Evolutionary conservation across 169 alveolate genomes (phyloP).

Genomic region (Eimeria zaria): DNA sequence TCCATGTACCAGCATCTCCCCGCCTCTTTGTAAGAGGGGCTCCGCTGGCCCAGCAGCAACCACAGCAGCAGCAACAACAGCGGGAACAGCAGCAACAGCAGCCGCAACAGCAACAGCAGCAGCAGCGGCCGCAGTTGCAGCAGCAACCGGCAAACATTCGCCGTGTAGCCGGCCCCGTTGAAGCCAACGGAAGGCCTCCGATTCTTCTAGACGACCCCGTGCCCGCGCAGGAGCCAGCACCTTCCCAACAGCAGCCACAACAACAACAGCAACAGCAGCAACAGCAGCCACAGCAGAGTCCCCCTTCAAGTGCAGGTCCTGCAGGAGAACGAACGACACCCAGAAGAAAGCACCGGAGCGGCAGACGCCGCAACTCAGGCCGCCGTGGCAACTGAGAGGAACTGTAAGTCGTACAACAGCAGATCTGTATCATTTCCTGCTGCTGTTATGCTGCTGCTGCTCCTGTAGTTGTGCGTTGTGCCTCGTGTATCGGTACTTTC

Average conservation of each 20-base stretch:
- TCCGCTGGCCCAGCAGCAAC: constrained; percentile 34
- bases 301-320: background rate
- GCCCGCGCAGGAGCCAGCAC: background rate
- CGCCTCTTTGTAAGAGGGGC: constrained; percentile 15
- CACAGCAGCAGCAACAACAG: too few relatives aligned
- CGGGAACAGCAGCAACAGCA: constrained; percentile 14
- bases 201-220: constrained; percentile 20
- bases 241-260: background rate
- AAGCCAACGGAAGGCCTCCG: constrained; percentile 69
- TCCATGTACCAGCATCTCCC: background rate
- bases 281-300: constrained; percentile 9
- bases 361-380: constrained; percentile 8
- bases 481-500: background rate
- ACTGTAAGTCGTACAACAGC: background rate
- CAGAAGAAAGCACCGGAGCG: constrained; percentile 21
- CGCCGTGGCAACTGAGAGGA: background rate
- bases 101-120: too few relatives aligned
- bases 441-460: background rate
- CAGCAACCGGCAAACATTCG: constrained; percentile 5
- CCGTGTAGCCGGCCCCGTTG: constrained; percentile 49
- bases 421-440: background rate
- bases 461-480: background rate
- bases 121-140: too few relatives aligned
- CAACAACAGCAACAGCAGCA: constrained; percentile 16
- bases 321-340: background rate